Percentiles rank a stretch among this genome's conserved stretches.
These are phyloP conservation scores for Ustulina deusta DNA, from an alignment of 2,329 filamentous ascomycete species.

Conservation along the genomic window DNA sequence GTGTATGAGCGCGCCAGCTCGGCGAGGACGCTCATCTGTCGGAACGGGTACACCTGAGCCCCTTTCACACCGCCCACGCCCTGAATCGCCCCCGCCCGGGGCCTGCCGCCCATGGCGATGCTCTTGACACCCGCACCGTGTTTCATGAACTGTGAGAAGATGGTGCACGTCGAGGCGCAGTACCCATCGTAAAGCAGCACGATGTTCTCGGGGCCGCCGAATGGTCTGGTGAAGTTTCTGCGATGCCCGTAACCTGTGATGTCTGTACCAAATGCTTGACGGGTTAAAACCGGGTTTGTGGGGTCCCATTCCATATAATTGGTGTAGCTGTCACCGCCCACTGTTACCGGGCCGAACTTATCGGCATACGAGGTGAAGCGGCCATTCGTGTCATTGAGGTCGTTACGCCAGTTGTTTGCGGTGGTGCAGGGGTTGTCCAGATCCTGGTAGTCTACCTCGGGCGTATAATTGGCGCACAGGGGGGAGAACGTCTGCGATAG, in stretches of 20 bases:
- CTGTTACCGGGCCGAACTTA: slow-evolving; percentile 32
- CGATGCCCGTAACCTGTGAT: slow-evolving; percentile 35
- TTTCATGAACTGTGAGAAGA: slow-evolving; percentile 38
- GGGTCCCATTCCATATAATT: slow-evolving; percentile 37
- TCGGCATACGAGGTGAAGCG: slow-evolving; percentile 35
- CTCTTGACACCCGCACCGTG: slow-evolving; percentile 34
- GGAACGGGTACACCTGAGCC: slow-evolving; percentile 28
- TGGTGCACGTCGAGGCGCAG: slow-evolving; percentile 37
- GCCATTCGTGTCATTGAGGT: slow-evolving; percentile 35
- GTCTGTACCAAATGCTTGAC: slow-evolving; percentile 26
- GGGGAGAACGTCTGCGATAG: slow-evolving; percentile 33
- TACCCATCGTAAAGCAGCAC: slow-evolving; percentile 39
- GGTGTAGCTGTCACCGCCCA: slow-evolving; percentile 31
- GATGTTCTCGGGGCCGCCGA: slow-evolving; percentile 35
- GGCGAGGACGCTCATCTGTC: slow-evolving; percentile 24
- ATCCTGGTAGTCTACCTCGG: slow-evolving; percentile 27
- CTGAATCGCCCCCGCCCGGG: slow-evolving; percentile 24
- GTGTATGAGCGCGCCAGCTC: slow-evolving; percentile 26
- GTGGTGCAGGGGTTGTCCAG: slow-evolving; percentile 28
- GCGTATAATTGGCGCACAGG: slow-evolving; percentile 32
- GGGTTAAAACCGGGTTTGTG: slow-evolving; percentile 25
- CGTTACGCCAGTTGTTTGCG: slow-evolving; percentile 35
- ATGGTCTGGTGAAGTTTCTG: slow-evolving; percentile 36
- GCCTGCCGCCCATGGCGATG: slow-evolving; percentile 36
- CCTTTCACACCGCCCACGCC: slow-evolving; percentile 34